phyloP scores from a whole-genome alignment of 1,139 yeast genomes.

The Debaryomyces subglobosus region DNA sequence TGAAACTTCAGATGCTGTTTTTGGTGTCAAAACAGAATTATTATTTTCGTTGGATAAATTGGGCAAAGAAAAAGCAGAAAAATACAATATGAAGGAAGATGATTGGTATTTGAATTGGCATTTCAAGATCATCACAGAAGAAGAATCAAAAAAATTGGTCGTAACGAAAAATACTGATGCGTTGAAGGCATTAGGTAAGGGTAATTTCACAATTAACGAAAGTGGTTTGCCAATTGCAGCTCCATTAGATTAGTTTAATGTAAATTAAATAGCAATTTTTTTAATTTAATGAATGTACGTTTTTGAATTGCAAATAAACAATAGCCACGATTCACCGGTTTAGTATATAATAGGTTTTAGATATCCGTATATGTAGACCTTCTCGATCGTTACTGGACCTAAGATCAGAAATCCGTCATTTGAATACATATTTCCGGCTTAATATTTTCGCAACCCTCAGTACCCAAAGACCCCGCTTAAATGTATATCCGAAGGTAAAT shows the following conservation, averaged over 20 bases:
- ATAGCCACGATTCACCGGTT: background rate
- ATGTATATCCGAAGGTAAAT: background rate
- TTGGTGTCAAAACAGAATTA: slow-evolving; percentile 27
- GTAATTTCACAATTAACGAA: slow-evolving; percentile 17
- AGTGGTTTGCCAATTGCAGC: slow-evolving; percentile 22
- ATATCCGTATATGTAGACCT: background rate
- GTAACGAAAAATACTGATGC: slow-evolving; percentile 20
- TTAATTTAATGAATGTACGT: background rate
- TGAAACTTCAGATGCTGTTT: slow-evolving; percentile 35
- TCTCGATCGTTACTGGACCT: background rate
- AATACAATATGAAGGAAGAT: slow-evolving; percentile 22
- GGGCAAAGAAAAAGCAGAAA: slow-evolving; percentile 23
- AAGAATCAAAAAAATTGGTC: slow-evolving; percentile 20
- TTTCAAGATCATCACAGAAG: slow-evolving; percentile 24
- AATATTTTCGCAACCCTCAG: slow-evolving; percentile 2
- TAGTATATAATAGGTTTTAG: background rate
- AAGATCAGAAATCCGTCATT: background rate
- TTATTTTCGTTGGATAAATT: slow-evolving; percentile 21
- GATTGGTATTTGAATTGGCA: slow-evolving; percentile 30
- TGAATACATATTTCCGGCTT: background rate
- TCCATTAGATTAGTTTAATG: slow-evolving; percentile 2
- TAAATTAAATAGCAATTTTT: background rate
- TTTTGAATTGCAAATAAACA: background rate
- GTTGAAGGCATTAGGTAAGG: slow-evolving; percentile 14
- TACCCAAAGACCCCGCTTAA: slow-evolving; percentile 1